A percentile compares a stretch with the other conserved stretches of the same genome.
Evolutionary conservation across 1,139 yeast genomes (phyloP).

Genomic region (Kodamaea derodonti): DNA sequence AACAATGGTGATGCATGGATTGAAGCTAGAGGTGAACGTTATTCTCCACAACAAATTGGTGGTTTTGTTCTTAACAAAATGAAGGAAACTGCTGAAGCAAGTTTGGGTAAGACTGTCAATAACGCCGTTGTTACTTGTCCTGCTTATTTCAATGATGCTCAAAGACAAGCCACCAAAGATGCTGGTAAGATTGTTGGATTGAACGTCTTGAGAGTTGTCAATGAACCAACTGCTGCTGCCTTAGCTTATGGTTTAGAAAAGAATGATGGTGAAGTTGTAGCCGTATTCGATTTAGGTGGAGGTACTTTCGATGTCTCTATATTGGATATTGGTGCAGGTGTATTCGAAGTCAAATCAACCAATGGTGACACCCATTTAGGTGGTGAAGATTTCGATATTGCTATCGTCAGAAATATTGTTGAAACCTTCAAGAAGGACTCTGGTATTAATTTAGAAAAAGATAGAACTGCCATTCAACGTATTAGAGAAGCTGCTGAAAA

Average conservation of each 20-base stretch:
- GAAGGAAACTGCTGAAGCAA: constrained; percentile 96
- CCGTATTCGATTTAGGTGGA: constrained; percentile 86
- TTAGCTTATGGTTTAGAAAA: constrained; percentile 95
- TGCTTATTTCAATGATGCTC: constrained; percentile 97
- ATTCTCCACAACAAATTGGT: constrained; percentile 97
- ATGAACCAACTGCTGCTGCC: constrained; percentile 99
- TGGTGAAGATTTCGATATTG: constrained; percentile 88
- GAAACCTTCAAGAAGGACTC: constrained; percentile 89
- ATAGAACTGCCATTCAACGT: constrained; percentile 99
- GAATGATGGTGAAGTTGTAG: constrained; percentile 70
- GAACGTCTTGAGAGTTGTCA: constrained; percentile 93
- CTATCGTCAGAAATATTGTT: constrained; percentile 83
- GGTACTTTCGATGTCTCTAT: constrained; percentile 87
- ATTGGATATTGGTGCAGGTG: constrained; percentile 83
- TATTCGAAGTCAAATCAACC: constrained; percentile 82
- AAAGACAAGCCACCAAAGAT: constrained; percentile 97
- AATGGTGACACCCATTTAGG: constrained; percentile 90
- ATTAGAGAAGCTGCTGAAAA: constrained; percentile 99
- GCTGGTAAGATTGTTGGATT: constrained; percentile 98
- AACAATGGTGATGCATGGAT: constrained; percentile 99
- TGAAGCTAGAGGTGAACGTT: constrained; percentile 89
- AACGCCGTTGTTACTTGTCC: constrained; percentile 98
- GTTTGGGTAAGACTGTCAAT: constrained; percentile 74
- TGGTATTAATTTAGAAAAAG: constrained; percentile 84
- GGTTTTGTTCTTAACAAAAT: constrained; percentile 93